A percentile compares a stretch with the other conserved stretches of the same genome.
Evolutionary conservation across 1,284 basidiomycete species (phyloP).

Genomic region (Cystobasidiaceae sp.): DNA sequence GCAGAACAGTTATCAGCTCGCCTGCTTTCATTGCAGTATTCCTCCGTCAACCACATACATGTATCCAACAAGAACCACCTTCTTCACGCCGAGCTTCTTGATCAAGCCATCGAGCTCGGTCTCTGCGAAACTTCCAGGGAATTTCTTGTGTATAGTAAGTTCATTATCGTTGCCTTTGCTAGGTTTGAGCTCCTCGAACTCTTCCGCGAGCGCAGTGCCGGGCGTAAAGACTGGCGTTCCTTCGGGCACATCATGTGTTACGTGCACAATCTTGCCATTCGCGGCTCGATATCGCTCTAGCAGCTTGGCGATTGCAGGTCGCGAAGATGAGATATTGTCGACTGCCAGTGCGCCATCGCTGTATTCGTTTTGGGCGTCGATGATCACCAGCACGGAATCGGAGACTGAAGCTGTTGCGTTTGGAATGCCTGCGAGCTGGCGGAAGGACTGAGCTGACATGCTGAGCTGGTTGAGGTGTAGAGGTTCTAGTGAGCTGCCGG

Average conservation of each 20-base stretch:
- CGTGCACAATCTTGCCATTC: slow-evolving; percentile 19
- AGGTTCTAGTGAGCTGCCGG: no score
- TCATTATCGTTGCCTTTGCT: slow-evolving; percentile 19
- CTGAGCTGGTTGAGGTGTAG: neutral
- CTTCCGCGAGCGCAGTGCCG: slow-evolving; percentile 11
- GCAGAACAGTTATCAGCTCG: neutral
- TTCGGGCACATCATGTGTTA: slow-evolving; percentile 18
- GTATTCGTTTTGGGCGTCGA: slow-evolving; percentile 30
- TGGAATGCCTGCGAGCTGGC: slow-evolving; percentile 31
- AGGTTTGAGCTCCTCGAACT: slow-evolving; percentile 24
- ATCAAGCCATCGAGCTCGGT: slow-evolving; percentile 24
- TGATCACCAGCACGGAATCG: slow-evolving; percentile 27
- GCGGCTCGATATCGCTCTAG: slow-evolving; percentile 13
- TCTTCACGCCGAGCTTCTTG: slow-evolving; percentile 13
- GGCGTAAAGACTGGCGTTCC: slow-evolving; percentile 30
- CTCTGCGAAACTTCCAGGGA: slow-evolving; percentile 25
- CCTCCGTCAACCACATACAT: neutral
- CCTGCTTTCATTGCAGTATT: no score
- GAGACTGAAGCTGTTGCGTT: slow-evolving; percentile 18
- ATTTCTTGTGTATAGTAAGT: slow-evolving; percentile 17
- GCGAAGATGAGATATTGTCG: neutral
- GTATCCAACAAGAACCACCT: slow-evolving; percentile 17
- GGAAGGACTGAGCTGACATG: slow-evolving; percentile 26
- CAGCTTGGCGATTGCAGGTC: slow-evolving; percentile 14
- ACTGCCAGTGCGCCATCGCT: slow-evolving; percentile 18